A percentile compares a stretch with the other conserved stretches of the same genome.
Evolutionary conservation across 2,329 filamentous ascomycete genomes (phyloP).

Genomic region (Hansfordia pulvinata): DNA sequence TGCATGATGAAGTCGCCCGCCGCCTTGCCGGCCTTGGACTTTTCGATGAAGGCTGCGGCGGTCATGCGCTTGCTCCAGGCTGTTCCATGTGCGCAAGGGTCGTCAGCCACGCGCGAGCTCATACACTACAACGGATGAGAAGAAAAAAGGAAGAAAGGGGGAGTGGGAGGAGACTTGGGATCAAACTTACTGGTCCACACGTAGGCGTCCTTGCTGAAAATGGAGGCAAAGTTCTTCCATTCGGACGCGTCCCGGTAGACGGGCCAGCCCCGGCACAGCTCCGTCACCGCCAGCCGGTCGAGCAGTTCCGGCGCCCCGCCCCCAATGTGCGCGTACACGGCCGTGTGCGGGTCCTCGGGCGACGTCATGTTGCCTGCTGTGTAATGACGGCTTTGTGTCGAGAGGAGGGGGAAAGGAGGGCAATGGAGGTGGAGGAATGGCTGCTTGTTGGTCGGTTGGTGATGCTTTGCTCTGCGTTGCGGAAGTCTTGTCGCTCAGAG

Average conservation of each 20-base stretch:
- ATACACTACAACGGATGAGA: background rate
- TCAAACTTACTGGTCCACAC: constrained; percentile 32
- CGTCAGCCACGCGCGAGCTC: background rate
- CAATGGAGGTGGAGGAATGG: no score
- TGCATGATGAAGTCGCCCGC: constrained; percentile 43
- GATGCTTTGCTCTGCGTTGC: no score
- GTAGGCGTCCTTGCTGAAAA: constrained; percentile 30
- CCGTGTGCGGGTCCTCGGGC: constrained; percentile 15
- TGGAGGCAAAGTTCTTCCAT: constrained; percentile 35
- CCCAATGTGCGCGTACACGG: constrained; percentile 28
- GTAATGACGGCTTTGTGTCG: no score
- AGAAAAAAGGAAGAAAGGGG: background rate
- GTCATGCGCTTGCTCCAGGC: constrained; percentile 29
- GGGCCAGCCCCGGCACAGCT: constrained; percentile 40
- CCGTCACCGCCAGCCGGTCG: constrained; percentile 29
- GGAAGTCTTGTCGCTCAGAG: no score
- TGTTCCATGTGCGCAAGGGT: constrained; percentile 7
- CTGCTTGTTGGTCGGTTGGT: no score
- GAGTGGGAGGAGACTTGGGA: background rate
- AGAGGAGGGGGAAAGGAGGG: no score
- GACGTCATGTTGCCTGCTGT: constrained; percentile 19
- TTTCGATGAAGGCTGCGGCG: constrained; percentile 31
- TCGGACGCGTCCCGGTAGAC: constrained; percentile 38
- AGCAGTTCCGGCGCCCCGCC: constrained; percentile 24
- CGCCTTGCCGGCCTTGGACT: constrained; percentile 34